Base-by-base conservation (phyloP, 208 protist species). In the Acanthamoeba polyphaga region DNA sequence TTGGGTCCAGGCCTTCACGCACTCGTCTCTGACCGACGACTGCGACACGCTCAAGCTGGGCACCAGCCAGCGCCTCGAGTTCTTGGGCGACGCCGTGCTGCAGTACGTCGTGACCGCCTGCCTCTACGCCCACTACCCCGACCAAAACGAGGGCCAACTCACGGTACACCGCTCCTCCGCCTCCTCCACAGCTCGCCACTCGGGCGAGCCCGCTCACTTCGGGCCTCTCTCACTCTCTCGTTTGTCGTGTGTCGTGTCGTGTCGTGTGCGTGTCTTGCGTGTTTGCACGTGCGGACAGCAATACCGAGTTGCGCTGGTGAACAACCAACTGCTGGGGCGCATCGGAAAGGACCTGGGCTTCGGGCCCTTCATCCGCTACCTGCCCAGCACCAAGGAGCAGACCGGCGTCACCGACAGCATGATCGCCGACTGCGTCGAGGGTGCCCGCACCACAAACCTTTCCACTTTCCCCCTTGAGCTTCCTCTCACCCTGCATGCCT, bases 1-100 rank as follows among this genome's bases (percentile, higher is more conserved):
- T 38, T 38, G 13, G n/a, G 15, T 19, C 29, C 72, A 80, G 72
- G 72, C 72, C 10, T 89, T 89, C 53, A 89, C 82, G 53, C 82
- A 89, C 55, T 46, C 51, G 15, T 89, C 82, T 7, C 32, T 89
- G 24, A 22, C 32, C 5, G 55, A 64, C 51, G 82, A 66, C 15
- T 68, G 49, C 53, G 82, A 89, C 53, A 89, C 55, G 49, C 55
- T 89, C 12, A 46, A 66, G 51, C 49, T 89, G 24, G 82, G 82
- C 82, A 22, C 13, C 82, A 89, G 64, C 34, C 82, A 89, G 51
- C 82, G 82, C 29, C 55, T 89, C 53, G 82, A 89, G 32, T 89
- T 89, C 53, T 22, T 89, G 82, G 82, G 82, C 49, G 82, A 89
- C 51, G 82, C 82, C 82, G 55, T 89, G 32, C 82, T 89, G 17